Conservation (phyloP, 495 filamentous ascomycete species). For the Penicillium fimorum region DNA sequence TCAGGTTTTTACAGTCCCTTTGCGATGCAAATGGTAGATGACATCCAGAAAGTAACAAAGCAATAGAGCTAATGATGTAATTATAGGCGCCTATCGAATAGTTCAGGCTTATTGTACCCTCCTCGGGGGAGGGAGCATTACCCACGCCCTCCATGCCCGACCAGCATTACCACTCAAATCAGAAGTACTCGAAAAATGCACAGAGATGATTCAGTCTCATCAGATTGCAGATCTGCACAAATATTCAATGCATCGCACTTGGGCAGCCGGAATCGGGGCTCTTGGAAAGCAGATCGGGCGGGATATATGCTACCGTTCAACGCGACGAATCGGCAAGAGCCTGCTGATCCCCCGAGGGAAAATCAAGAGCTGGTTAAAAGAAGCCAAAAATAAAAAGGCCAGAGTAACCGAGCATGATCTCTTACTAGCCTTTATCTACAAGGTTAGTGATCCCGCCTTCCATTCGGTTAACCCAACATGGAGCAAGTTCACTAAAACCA, state of each 20-base stretch:
- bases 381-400: neutral
- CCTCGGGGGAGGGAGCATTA: slow-evolving; percentile 7
- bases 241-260: neutral
- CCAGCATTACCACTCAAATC: slow-evolving; percentile 6
- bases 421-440: slow-evolving; percentile 4
- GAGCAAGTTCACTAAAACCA: neutral
- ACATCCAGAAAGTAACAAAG: neutral
- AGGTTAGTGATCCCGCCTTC: neutral
- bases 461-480: neutral
- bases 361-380: slow-evolving; percentile 2
- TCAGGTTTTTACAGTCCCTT: slow-evolving; percentile 9
- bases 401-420: slow-evolving; percentile 10
- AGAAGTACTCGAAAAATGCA: slow-evolving; percentile 11
- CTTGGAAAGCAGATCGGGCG: slow-evolving; percentile 7
- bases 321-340: slow-evolving; percentile 1
- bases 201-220: slow-evolving; percentile 5
- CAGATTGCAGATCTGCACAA: slow-evolving; percentile 6
- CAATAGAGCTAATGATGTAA: neutral
- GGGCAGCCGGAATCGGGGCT: neutral
- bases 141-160: slow-evolving; percentile 5
- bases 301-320: slow-evolving; percentile 6
- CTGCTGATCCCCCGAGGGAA: neutral
- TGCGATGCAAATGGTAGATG: slow-evolving; percentile 11
- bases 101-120: slow-evolving; percentile 9
- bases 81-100: slow-evolving; percentile 7